These are phyloP conservation scores for Peniophora sp. DNA, from an alignment of 1,284 basidiomycete genomes.

Conservation along the genomic window DNA sequence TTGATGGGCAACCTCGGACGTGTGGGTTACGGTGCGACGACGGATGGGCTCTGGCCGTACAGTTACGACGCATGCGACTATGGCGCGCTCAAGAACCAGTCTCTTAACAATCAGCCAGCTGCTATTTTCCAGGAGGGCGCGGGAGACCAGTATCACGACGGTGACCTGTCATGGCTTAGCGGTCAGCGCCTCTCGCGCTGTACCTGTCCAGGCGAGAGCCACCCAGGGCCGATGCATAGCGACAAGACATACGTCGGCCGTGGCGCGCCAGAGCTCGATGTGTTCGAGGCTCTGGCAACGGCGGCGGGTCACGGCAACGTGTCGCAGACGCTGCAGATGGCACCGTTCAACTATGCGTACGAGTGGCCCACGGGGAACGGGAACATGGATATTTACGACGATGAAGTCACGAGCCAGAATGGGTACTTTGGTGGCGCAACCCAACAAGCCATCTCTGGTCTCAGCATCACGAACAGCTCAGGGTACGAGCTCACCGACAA, in stretches of 20 bases:
- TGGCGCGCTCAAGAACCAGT: slow-evolving; percentile 50
- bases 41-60: slow-evolving; percentile 56
- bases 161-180: slow-evolving; percentile 36
- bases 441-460: slow-evolving; percentile 36
- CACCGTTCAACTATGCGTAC: slow-evolving; percentile 41
- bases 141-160: slow-evolving; percentile 30
- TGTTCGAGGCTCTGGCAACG: slow-evolving; percentile 29
- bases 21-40: slow-evolving; percentile 52
- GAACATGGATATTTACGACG: slow-evolving; percentile 37
- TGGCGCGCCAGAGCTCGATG: slow-evolving; percentile 40
- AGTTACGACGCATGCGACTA: slow-evolving; percentile 49
- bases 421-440: slow-evolving; percentile 43
- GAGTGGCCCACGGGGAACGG: slow-evolving; percentile 26
- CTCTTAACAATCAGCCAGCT: slow-evolving; percentile 25
- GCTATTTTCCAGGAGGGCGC: slow-evolving; percentile 26
- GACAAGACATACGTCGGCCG: slow-evolving; percentile 48
- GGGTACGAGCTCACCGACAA: slow-evolving; percentile 23
- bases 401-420: slow-evolving; percentile 36
- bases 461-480: slow-evolving; percentile 4
- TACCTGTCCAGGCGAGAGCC: slow-evolving; percentile 43
- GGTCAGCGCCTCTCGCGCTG: slow-evolving; percentile 43
- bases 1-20: slow-evolving; percentile 48
- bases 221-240: slow-evolving; percentile 45
- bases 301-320: slow-evolving; percentile 23
- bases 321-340: slow-evolving; percentile 40